Evolutionary conservation across 768 basidiomycete genomes (phyloP), one percentile per base, ranked within the genome.

Genomic region (Tulasnella sp.): DNA sequence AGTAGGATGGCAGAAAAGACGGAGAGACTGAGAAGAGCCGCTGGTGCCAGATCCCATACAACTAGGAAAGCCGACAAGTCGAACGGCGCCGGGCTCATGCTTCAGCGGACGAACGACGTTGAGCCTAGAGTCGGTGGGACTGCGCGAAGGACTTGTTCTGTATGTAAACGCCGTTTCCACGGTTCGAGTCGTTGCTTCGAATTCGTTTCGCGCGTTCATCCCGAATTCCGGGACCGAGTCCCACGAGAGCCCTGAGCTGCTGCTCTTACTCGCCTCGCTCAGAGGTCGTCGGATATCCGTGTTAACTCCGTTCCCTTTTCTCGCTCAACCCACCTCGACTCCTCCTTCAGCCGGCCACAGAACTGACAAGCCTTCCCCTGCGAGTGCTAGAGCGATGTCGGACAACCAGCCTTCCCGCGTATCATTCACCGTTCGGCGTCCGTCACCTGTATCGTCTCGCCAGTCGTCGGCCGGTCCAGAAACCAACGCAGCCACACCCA

Each of bases 361-460:
- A 18, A 44, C 44, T 14, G 19, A 44, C 44, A 14, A 44, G 12
- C 44, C 44, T 18, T 14, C 19, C 44, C 16, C 44, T 18, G 44
- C 44, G 16, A 44, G 16, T 18, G 0, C 44, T 18, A 40, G 3
- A 76, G 24, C 76, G 10, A 77, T 62, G 76, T 31, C 75, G 12
- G 38, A 14, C 19, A 31, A 77, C 31, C 38, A 71, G 4, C 6
- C 58, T 40, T 16, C 48, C 39, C 76, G 76, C 16, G 34, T 96
- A 56, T 96, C 95, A 0, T 97, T 97, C 85, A 96, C 93, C 1
- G 88, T 97, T 79, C 90, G 94, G 62, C 89, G 94, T 10, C 96
- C 96, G 0, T 91, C 91, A 0, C 92, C 93, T 0, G 84, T 88
- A 0, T 92, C 76, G 27, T 79, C 93, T 8, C 88, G 92, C 16